Conservation (phyloP, 225 moss, liverwort and hornwort genomes). For the Polytrichum commune region DNA sequence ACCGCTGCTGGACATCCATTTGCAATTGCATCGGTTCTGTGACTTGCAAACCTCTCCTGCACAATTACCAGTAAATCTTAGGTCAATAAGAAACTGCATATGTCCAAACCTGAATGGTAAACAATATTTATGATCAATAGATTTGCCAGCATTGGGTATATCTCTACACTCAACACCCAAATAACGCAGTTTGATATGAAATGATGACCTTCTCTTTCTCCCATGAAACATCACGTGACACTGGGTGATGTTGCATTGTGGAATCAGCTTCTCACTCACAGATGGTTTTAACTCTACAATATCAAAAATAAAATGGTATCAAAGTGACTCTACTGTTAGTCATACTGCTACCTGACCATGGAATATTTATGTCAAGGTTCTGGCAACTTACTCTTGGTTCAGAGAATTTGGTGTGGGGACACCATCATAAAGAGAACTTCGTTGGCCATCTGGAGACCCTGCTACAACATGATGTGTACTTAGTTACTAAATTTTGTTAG, state of each 20-base stretch:
- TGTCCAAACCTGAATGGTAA: background rate
- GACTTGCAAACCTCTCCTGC: conserved; percentile 51
- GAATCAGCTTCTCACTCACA: no score
- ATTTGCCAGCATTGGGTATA: background rate
- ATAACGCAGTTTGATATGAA: background rate
- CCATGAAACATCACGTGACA: background rate
- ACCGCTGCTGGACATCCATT: conserved; percentile 83
- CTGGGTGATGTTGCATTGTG: background rate
- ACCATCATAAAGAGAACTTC: conserved; percentile 40
- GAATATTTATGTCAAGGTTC: background rate
- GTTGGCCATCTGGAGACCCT: conserved; percentile 57
- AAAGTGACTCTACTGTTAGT: no score
- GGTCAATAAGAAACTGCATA: background rate
- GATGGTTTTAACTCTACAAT: background rate
- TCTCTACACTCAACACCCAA: background rate
- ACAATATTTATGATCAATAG: background rate
- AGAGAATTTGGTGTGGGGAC: conserved; percentile 29
- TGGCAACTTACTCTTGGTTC: conserved; percentile 54
- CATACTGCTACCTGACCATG: no score
- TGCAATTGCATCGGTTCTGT: conserved; percentile 81
- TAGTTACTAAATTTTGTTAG: background rate
- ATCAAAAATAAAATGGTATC: background rate
- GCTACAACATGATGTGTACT: conserved; percentile 10
- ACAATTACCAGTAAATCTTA: background rate
- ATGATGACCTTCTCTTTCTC: background rate